Evolutionary conservation across 345 rosid genomes (phyloP), one percentile per base, ranked within the genome.

Genomic region (Melaleuca quinquenervia): DNA sequence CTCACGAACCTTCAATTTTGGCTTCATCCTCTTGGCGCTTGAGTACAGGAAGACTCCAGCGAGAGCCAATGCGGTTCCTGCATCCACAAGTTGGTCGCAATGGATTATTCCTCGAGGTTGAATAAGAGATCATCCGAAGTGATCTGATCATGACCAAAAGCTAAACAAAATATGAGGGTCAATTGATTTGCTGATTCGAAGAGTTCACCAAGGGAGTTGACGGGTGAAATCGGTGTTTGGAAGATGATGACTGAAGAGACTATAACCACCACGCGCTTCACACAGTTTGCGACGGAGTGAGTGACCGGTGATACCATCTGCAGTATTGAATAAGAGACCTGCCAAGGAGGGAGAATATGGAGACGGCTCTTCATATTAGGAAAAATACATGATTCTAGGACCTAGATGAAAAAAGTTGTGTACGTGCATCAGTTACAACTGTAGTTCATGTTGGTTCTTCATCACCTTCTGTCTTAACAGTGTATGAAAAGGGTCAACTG

Each of bases 271-370:
- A 96, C 96, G 5, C 98, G 94, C 93, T 96, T 96, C 88, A 89
- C 94, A 78, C 95, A 90, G 85, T 96, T 96, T 86, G 97, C 99
- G 8, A 97, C 99, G 0, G 98, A 91, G 87, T 97, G 99, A 10
- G 94, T 92, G 20, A 97, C 94, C 6, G 99, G 95, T 27, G 98
- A 94, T 78, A 97, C 95, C 96, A 91, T 93, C 86, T 91, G 91
- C 49, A 96, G 87, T 49, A 96, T 96, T 92, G 89, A 89, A 85
- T 95, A 95, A 8, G 99, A 95, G 9, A 96, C 97, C 98, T 96
- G 85, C 84, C 45, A 62, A 70, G 60, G 27, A 20, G 52, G 52
- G 48, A n/a, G 32, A 50, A 48, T 3, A 78, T 26, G 44, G 32
- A 82, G 56, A 58, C 1, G 36, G 26, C 78, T 64, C 45, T 45